Conservation (phyloP, 371 early-diverging fungal species). For the Apophysomyces variabilis region DNA sequence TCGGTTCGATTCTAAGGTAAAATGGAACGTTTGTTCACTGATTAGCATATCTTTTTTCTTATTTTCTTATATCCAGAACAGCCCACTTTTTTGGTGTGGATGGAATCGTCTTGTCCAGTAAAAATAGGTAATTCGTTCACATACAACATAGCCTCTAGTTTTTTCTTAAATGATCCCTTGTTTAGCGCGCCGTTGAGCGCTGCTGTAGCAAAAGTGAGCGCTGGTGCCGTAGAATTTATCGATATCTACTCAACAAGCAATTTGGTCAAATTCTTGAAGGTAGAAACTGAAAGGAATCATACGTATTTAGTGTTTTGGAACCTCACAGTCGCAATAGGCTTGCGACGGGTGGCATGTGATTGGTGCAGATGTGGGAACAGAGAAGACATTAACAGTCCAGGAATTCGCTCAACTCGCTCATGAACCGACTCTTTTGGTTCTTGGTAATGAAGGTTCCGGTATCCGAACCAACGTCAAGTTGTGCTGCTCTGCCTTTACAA, state of each 20-base stretch:
- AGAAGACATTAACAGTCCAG: neutral
- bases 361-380: constrained; percentile 50
- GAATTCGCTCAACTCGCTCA: constrained; percentile 1
- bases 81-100: constrained; percentile 65
- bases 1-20: constrained; percentile 64
- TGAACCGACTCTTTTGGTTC: constrained; percentile 54
- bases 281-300: constrained; percentile 12
- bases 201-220: constrained; percentile 64
- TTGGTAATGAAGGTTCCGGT: constrained; percentile 72
- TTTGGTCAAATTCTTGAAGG: constrained; percentile 56
- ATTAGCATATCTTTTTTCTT: neutral
- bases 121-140: constrained; percentile 38
- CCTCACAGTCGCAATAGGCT: constrained; percentile 20
- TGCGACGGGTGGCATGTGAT: constrained; percentile 60
- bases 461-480: constrained; percentile 50
- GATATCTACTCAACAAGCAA: constrained; percentile 53
- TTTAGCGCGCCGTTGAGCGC: constrained; percentile 59
- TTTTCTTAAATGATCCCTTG: neutral
- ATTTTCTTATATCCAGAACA: constrained; percentile 35
- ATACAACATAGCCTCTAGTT: no score
- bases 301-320: neutral
- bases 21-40: neutral
- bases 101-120: constrained; percentile 60
- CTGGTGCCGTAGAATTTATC: constrained; percentile 69
- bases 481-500: constrained; percentile 47